Percentiles rank a stretch among this genome's conserved stretches.
Conservation (phyloP, 2,329 filamentous ascomycete species). For the Aspergillus sp. region DNA sequence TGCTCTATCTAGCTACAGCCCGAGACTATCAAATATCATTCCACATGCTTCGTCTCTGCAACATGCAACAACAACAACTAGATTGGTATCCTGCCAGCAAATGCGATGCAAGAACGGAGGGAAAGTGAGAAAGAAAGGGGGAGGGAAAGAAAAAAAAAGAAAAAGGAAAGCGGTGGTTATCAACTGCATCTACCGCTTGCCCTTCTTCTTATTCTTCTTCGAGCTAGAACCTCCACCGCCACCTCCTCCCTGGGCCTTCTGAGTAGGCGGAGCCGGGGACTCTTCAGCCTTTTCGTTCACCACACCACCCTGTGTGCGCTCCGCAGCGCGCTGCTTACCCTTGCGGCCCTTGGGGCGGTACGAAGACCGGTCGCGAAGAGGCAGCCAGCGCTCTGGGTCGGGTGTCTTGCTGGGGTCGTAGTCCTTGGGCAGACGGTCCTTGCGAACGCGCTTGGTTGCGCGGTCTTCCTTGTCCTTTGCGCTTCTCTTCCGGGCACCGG, state of each 20-base stretch:
- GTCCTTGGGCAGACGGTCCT: slow-evolving; percentile 51
- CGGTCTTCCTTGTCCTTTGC: slow-evolving; percentile 35
- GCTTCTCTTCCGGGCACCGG: slow-evolving; percentile 43
- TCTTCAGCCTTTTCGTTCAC: slow-evolving; percentile 70
- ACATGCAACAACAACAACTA: neutral
- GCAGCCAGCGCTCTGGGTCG: slow-evolving; percentile 92
- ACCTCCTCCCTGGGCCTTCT: slow-evolving; percentile 34
- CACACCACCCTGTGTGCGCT: slow-evolving; percentile 81
- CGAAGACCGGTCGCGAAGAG: slow-evolving; percentile 81
- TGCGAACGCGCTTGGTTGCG: slow-evolving; percentile 46
- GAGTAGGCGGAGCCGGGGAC: slow-evolving; percentile 36
- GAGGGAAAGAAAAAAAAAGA: neutral
- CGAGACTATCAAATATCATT: neutral
- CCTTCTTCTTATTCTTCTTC: slow-evolving; percentile 54
- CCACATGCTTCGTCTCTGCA: slow-evolving; percentile 8
- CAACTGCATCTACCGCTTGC: slow-evolving; percentile 44
- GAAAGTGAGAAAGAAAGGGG: too few species aligned
- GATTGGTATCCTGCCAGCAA: neutral
- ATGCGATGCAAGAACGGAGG: slow-evolving; percentile 12
- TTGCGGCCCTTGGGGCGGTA: slow-evolving; percentile 92
- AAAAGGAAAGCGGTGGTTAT: neutral
- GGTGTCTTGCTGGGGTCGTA: slow-evolving; percentile 72
- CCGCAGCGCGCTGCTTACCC: slow-evolving; percentile 77
- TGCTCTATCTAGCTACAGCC: neutral
- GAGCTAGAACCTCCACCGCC: slow-evolving; percentile 40